Evolutionary conservation across 1,284 basidiomycete genomes (phyloP).

Genomic region (Heterobasidion irregulare): DNA sequence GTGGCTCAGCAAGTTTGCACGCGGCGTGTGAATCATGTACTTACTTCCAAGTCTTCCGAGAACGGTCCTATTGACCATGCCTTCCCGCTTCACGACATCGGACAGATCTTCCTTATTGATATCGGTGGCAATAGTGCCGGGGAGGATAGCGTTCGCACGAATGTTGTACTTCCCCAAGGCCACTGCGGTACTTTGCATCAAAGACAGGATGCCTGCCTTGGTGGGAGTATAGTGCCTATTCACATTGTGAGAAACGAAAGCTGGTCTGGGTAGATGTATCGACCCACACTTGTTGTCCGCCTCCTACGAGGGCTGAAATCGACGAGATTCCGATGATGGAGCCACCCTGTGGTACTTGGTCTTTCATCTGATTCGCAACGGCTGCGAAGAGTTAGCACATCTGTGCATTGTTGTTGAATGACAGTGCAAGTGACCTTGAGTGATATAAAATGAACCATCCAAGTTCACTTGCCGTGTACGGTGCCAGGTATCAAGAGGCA

Average conservation of each 20-base stretch:
- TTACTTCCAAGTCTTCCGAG: slow-evolving; percentile 61
- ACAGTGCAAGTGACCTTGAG: slow-evolving; percentile 40
- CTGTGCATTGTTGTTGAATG: neutral
- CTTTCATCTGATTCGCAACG: slow-evolving; percentile 72
- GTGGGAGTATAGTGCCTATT: slow-evolving; percentile 1
- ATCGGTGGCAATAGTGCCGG: slow-evolving; percentile 70
- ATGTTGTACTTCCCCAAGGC: slow-evolving; percentile 73
- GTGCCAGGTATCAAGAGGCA: slow-evolving; percentile 65
- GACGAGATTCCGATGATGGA: slow-evolving; percentile 71
- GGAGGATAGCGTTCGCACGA: slow-evolving; percentile 60
- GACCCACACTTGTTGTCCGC: slow-evolving; percentile 57
- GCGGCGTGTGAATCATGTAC: slow-evolving; percentile 9
- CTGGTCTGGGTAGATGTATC: neutral
- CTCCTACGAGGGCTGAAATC: slow-evolving; percentile 75
- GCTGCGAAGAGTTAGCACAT: slow-evolving; percentile 27
- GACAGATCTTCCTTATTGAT: slow-evolving; percentile 76
- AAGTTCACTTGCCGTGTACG: slow-evolving; percentile 68
- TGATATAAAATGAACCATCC: slow-evolving; percentile 72
- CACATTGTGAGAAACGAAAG: neutral
- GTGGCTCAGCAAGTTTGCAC: neutral
- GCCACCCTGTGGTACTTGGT: slow-evolving; percentile 62
- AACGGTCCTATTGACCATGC: slow-evolving; percentile 62
- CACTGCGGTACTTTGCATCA: slow-evolving; percentile 81
- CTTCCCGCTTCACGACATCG: slow-evolving; percentile 50
- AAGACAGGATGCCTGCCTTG: slow-evolving; percentile 60